phyloP scores from a whole-genome alignment of 352 stramenopile species.

The Phytophthora crassamura region DNA sequence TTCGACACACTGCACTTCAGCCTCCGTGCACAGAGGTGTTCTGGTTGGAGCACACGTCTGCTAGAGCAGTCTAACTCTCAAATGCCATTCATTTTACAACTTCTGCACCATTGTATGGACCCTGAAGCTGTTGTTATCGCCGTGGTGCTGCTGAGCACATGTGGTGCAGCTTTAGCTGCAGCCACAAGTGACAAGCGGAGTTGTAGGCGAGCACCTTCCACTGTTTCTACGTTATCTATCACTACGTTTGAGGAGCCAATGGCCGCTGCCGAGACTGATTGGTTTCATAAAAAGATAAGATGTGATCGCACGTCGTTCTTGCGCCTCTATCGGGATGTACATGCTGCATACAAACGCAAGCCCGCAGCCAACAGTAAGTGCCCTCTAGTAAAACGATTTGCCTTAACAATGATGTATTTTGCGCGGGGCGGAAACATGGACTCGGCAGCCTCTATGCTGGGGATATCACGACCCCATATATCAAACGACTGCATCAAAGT shows the following conservation, averaged over 20 bases:
- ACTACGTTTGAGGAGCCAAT: slow-evolving; percentile 19
- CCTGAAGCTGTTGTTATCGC: neutral
- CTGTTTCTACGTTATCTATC: slow-evolving; percentile 10
- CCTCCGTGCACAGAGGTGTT: neutral
- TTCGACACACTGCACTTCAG: slow-evolving; percentile 8
- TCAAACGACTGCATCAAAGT: slow-evolving; percentile 12
- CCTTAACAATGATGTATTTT: slow-evolving; percentile 26
- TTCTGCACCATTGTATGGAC: neutral
- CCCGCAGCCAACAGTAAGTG: slow-evolving; percentile 30
- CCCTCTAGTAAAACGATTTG: slow-evolving; percentile 23
- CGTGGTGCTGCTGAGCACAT: neutral
- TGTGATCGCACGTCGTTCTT: slow-evolving; percentile 20
- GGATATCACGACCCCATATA: slow-evolving; percentile 19
- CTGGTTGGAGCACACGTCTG: slow-evolving; percentile 8
- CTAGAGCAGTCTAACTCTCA: neutral
- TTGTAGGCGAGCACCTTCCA: neutral
- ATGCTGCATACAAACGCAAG: slow-evolving; percentile 8
- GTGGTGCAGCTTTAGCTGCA: neutral
- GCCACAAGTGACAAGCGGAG: slow-evolving; percentile 7
- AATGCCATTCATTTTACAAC: slow-evolving; percentile 4
- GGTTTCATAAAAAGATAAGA: slow-evolving; percentile 24
- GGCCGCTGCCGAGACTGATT: slow-evolving; percentile 3
- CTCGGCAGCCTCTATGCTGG: slow-evolving; percentile 10
- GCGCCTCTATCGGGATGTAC: neutral
- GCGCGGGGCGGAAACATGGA: slow-evolving; percentile 20